Percentiles rank a stretch among this genome's conserved stretches.
Evolutionary conservation across 352 stramenopile genomes (phyloP).

Genomic region (Phytopythium oedochilum): DNA sequence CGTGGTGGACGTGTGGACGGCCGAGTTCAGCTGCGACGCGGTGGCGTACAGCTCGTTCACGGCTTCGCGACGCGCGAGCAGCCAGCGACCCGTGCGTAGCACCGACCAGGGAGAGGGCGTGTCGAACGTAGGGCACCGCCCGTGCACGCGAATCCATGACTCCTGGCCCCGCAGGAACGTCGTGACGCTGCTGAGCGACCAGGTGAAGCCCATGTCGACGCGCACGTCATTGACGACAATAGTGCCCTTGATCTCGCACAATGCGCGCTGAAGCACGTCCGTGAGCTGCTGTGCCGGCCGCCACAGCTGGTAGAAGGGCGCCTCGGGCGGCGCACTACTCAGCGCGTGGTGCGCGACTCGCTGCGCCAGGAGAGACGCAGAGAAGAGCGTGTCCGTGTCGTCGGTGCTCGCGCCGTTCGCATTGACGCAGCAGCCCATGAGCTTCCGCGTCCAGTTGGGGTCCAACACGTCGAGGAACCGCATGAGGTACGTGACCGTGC

Average conservation of each 20-base stretch:
- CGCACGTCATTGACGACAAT: constrained; percentile 1
- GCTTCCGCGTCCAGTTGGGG: constrained; percentile 17
- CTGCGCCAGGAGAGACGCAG: background rate
- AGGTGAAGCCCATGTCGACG: background rate
- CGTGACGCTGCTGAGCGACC: constrained; percentile 8
- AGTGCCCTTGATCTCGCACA: constrained; percentile 9
- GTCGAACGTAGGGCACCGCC: constrained; percentile 6
- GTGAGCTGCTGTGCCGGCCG: constrained; percentile 9
- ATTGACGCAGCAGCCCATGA: constrained; percentile 16
- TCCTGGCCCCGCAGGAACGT: constrained; percentile 13
- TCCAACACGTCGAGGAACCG: constrained; percentile 18
- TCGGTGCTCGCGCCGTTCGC: constrained; percentile 1
- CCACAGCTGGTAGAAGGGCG: constrained; percentile 14
- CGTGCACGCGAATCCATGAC: constrained; percentile 10
- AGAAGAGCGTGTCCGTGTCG: constrained; percentile 3
- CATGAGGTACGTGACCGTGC: constrained; percentile 1
- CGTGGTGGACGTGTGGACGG: constrained; percentile 1
- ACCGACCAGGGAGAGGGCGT: constrained; percentile 6
- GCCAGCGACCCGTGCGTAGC: constrained; percentile 6
- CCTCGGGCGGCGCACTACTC: background rate
- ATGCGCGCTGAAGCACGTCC: constrained; percentile 6
- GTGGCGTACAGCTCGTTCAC: constrained; percentile 7
- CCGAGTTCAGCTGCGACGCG: constrained; percentile 3
- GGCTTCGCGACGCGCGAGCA: constrained; percentile 8
- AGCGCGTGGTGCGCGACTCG: background rate